Conservation (phyloP, 345 rosid species). For the Citrus cavaleriei region DNA sequence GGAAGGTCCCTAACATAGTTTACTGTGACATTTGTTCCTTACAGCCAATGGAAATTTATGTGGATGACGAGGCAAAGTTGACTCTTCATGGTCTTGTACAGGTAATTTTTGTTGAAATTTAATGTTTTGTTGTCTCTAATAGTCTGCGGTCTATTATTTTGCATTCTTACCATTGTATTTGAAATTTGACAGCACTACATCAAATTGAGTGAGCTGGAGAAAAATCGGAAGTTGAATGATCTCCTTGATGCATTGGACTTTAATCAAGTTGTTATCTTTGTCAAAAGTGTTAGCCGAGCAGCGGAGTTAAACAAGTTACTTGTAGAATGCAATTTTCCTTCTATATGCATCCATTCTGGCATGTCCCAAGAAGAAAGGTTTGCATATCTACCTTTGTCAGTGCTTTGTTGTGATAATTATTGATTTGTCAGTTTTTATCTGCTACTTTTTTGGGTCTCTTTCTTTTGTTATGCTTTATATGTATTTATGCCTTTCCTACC, state of each 20-base stretch:
- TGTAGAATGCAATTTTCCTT: slow-evolving; percentile 93
- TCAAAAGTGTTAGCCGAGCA: slow-evolving; percentile 93
- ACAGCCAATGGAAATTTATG: slow-evolving; percentile 99
- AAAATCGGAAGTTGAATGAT: slow-evolving; percentile 94
- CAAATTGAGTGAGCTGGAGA: slow-evolving; percentile 92
- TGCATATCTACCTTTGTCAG: not conserved
- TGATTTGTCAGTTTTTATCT: not conserved
- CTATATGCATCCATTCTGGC: slow-evolving; percentile 98
- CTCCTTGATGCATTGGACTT: slow-evolving; percentile 98
- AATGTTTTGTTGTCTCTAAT: not conserved
- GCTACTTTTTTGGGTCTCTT: not conserved
- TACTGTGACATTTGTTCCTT: slow-evolving; percentile 76
- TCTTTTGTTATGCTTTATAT: not conserved
- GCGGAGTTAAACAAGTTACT: slow-evolving; percentile 94
- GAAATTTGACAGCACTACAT: slow-evolving; percentile 77
- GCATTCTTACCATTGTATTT: not conserved
- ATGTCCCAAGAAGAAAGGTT: slow-evolving; percentile 99
- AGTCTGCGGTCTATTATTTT: not conserved
- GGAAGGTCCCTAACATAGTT: slow-evolving; percentile 69
- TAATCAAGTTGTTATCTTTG: slow-evolving; percentile 96
- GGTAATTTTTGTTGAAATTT: slow-evolving; percentile 33
- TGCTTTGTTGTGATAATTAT: not conserved
- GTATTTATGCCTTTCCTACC: not conserved
- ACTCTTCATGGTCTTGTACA: slow-evolving; percentile 99
- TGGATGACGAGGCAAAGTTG: slow-evolving; percentile 96